Percentiles rank a stretch among this genome's conserved stretches.
Evolutionary conservation across 305 asterid genomes (phyloP).

Genomic region (Solanum hybrid): DNA sequence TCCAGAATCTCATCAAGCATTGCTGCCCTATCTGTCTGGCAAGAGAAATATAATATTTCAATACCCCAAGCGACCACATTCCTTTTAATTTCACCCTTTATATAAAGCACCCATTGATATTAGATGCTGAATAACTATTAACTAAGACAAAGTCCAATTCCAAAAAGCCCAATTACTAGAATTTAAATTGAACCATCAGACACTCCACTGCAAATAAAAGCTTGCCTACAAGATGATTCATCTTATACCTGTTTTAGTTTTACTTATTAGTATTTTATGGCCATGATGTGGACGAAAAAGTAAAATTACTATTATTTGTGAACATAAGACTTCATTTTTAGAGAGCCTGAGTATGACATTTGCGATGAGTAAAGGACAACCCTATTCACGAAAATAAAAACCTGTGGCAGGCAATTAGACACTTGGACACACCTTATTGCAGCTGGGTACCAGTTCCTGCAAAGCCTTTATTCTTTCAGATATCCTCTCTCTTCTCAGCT

Average conservation of each 20-base stretch:
- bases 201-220: not conserved
- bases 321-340: not conserved
- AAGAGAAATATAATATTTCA: slow-evolving; percentile 4
- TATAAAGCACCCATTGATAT: not conserved
- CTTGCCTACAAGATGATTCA: not conserved
- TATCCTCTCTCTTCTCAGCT: slow-evolving; percentile 87
- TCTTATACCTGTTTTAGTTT: not conserved
- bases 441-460: slow-evolving; percentile 94
- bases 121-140: not conserved
- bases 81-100: not conserved
- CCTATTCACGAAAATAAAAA: not conserved
- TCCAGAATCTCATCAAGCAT: slow-evolving; percentile 53
- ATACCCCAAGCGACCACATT: not conserved
- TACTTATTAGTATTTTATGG: not conserved
- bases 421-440: slow-evolving; percentile 56
- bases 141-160: not conserved
- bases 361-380: not conserved
- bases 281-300: not conserved
- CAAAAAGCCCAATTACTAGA: not conserved
- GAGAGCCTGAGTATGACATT: not conserved
- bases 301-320: not conserved
- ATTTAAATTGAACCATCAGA: not conserved
- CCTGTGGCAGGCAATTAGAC: not conserved
- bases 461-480: slow-evolving; percentile 87
- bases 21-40: slow-evolving; percentile 49